Evolutionary conservation across 352 stramenopile genomes (phyloP).

Genomic region (Globisporangium cederbergense): DNA sequence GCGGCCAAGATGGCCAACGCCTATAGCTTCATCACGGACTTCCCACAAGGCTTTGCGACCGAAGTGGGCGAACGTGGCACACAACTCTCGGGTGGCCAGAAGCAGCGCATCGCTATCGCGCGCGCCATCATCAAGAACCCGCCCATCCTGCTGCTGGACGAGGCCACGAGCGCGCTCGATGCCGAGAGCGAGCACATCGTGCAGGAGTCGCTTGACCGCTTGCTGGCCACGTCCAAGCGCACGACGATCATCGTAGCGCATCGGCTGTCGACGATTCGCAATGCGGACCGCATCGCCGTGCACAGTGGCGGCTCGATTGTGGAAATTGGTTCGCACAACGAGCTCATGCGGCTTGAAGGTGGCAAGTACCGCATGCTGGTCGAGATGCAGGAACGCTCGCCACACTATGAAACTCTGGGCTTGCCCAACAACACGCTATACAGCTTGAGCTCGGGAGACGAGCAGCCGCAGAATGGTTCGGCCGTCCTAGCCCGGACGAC

Average conservation of each 20-base stretch:
- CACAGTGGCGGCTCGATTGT: not conserved
- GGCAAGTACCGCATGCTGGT: not conserved
- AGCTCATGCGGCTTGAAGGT: not conserved
- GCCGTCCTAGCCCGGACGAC: not conserved
- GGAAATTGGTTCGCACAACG: not conserved
- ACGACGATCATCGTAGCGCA: constrained; percentile 91
- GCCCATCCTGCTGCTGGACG: constrained; percentile 72
- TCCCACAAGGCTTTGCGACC: constrained; percentile 84
- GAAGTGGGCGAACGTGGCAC: constrained; percentile 72
- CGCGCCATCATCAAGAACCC: constrained; percentile 79
- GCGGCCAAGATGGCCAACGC: constrained; percentile 16
- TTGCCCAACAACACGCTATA: not conserved
- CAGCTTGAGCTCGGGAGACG: not conserved
- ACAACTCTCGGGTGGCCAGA: constrained; percentile 31
- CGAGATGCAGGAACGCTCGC: not conserved
- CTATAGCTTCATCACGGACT: constrained; percentile 61
- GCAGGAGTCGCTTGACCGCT: constrained; percentile 71
- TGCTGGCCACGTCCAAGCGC: constrained; percentile 25
- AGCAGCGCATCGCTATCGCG: constrained; percentile 74
- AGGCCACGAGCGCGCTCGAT: constrained; percentile 73
- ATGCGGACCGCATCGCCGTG: constrained; percentile 3
- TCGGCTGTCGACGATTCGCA: constrained; percentile 59
- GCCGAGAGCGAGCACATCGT: constrained; percentile 54
- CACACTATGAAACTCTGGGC: not conserved
- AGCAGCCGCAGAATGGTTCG: not conserved